Evolutionary conservation across 345 rosid species (phyloP), one percentile per base, ranked within the genome.

Genomic region (Lumnitzera littorea): DNA sequence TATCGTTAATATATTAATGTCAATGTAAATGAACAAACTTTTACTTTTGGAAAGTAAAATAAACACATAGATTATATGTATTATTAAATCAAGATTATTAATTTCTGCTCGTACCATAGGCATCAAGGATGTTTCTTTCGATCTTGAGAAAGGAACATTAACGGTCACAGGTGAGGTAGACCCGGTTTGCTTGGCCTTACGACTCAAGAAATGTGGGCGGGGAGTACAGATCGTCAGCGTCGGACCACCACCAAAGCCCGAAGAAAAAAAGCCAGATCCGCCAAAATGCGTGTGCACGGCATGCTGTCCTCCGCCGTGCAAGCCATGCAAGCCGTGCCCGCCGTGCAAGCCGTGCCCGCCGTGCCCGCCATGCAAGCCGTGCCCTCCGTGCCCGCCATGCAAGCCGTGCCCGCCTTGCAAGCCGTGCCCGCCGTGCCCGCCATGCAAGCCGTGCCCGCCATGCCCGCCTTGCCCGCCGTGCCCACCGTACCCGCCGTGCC

Each of bases 181-280:
- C 25, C 67, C 67, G 2, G 60, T 63, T 43, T 63, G 60, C 12
- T 6, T 63, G 17, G 55, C 48, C 11, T 46, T 46, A 53, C 31
- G 20, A 50, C 48, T 63, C 2, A 63, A 51, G 69, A 65, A 65
- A 52, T 50, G 62, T 13, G 50, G 56, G 50, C 17, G 29, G 17
- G 16, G 25, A 2, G 62, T 24, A 0, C 55, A 56, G 13, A 58
- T 65, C 56, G 58, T 11, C 0, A 50, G 62, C 1, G 36, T 57
- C 48, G 62, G 57, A 43, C 60, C 50, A 25, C 66, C 67, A 15
- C 60, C 67, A 43, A 27, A 63, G 15, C 48, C 67, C 16, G 5
- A 25, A 12, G 52, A 64, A 48, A 48, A 48, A 48, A 48, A 48
- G 17, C n/a, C n/a, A n/a, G n/a, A n/a, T n/a, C n/a, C 16, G 17